A percentile compares a stretch with the other conserved stretches of the same genome.
Evolutionary conservation across 1,139 yeast genomes (phyloP).

Genomic region (Kodamaea arcana): DNA sequence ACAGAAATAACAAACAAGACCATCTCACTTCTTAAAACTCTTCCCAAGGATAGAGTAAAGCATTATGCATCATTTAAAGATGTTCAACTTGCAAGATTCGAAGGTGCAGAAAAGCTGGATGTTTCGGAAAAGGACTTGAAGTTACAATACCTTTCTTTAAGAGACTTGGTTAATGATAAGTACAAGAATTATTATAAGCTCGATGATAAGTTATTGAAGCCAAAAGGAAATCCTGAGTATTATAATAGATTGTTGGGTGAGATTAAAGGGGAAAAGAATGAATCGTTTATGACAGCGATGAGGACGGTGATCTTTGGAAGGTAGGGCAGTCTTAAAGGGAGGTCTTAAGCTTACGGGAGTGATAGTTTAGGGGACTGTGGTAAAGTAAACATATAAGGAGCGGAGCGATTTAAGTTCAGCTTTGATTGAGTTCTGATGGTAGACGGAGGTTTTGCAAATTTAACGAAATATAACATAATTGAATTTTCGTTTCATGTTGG

Average conservation of each 20-base stretch:
- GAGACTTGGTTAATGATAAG: conserved; percentile 57
- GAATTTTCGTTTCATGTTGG: too few species aligned
- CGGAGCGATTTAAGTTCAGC: too few species aligned
- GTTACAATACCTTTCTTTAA: conserved; percentile 57
- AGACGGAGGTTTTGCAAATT: too few species aligned
- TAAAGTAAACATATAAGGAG: too few species aligned
- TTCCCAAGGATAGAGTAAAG: conserved; percentile 63
- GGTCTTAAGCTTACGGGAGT: neutral
- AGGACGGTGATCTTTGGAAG: conserved; percentile 70
- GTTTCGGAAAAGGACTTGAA: conserved; percentile 48
- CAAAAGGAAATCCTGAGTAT: conserved; percentile 81
- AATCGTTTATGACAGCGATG: conserved; percentile 58
- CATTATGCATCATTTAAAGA: conserved; percentile 69
- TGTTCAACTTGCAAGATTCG: conserved; percentile 53
- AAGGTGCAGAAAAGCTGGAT: conserved; percentile 19
- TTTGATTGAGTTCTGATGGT: too few species aligned
- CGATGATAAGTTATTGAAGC: conserved; percentile 63
- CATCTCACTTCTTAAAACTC: conserved; percentile 37
- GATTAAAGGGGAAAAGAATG: conserved; percentile 70
- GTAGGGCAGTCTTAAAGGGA: conserved; percentile 24
- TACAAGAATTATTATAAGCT: conserved; percentile 60
- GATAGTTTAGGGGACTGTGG: neutral
- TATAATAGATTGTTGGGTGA: conserved; percentile 69
- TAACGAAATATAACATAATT: too few species aligned
- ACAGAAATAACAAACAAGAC: conserved; percentile 34